phyloP scores from a whole-genome alignment of 495 filamentous ascomycete genomes.

The Penicillium daleae region DNA sequence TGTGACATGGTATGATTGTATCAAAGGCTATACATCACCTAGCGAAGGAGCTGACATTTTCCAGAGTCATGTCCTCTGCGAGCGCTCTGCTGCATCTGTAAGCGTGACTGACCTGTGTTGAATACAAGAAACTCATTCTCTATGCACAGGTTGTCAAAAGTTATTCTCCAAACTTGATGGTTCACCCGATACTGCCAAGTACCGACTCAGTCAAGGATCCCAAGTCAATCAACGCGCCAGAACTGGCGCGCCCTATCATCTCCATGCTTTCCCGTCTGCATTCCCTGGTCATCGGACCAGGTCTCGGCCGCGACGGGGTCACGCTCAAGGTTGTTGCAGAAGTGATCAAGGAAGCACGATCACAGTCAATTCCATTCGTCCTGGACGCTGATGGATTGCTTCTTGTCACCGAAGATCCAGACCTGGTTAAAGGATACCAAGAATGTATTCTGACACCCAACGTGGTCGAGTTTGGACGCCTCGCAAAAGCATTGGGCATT shows the following conservation, averaged over 20 bases:
- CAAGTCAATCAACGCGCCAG: constrained; percentile 50
- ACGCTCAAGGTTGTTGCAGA: constrained; percentile 85
- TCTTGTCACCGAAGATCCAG: constrained; percentile 74
- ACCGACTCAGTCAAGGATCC: constrained; percentile 47
- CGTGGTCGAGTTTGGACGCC: constrained; percentile 84
- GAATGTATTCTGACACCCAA: constrained; percentile 94
- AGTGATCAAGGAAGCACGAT: constrained; percentile 79
- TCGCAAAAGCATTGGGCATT: constrained; percentile 72
- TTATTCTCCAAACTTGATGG: constrained; percentile 98
- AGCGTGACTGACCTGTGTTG: background rate
- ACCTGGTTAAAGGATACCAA: constrained; percentile 76
- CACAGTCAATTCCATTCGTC: constrained; percentile 76
- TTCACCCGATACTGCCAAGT: constrained; percentile 93
- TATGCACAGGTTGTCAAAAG: constrained; percentile 77
- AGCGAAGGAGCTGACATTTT: constrained; percentile 15
- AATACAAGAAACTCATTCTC: constrained; percentile 3
- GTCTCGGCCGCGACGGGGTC: constrained; percentile 83
- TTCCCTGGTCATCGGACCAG: constrained; percentile 91
- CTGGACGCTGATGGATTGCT: constrained; percentile 90
- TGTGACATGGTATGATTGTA: constrained; percentile 70
- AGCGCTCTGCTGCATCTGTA: constrained; percentile 74
- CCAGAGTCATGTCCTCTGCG: constrained; percentile 96
- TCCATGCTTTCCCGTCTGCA: constrained; percentile 84
- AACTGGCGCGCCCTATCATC: constrained; percentile 72
- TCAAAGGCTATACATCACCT: background rate